Conservation (phyloP, 2,329 filamentous ascomycete genomes). For the Xylariaceae sp. region DNA sequence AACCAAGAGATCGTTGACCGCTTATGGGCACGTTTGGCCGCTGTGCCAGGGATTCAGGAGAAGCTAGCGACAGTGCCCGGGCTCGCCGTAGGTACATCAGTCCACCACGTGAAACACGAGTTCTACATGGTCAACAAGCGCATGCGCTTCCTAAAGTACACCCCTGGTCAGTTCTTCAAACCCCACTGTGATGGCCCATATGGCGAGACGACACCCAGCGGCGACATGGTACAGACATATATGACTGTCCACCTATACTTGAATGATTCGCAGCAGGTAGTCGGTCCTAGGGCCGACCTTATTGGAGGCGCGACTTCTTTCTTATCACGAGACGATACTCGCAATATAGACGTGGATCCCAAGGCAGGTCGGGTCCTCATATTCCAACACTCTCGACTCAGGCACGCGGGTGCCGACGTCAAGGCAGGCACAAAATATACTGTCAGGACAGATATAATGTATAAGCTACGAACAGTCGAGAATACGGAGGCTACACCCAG, state of each 20-base stretch:
- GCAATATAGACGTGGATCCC: conserved; percentile 59
- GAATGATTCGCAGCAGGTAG: conserved; percentile 54
- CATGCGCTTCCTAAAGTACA: conserved; percentile 77
- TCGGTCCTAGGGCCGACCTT: conserved; percentile 42
- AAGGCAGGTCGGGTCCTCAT: conserved; percentile 64
- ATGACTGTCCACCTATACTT: conserved; percentile 64
- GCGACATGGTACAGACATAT: conserved; percentile 50
- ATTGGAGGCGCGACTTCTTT: conserved; percentile 63
- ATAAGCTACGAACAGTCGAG: conserved; percentile 31
- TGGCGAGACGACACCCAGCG: conserved; percentile 54
- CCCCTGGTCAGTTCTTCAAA: conserved; percentile 73
- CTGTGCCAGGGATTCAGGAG: conserved; percentile 49
- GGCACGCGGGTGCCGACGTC: conserved; percentile 62
- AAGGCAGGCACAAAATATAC: conserved; percentile 60
- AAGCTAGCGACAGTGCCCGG: conserved; percentile 45
- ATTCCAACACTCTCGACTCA: conserved; percentile 60
- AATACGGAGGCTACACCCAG: neutral
- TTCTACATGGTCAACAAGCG: conserved; percentile 69
- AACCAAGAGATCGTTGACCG: conserved; percentile 63
- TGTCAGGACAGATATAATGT: conserved; percentile 62
- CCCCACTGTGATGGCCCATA: conserved; percentile 74
- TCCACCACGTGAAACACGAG: conserved; percentile 43
- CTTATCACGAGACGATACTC: conserved; percentile 49
- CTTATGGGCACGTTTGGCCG: conserved; percentile 65
- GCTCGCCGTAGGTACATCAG: conserved; percentile 42